Evolutionary conservation across 2,329 filamentous ascomycete genomes (phyloP), one percentile per base, ranked within the genome.

Genomic region (Fusarium ramigenum): DNA sequence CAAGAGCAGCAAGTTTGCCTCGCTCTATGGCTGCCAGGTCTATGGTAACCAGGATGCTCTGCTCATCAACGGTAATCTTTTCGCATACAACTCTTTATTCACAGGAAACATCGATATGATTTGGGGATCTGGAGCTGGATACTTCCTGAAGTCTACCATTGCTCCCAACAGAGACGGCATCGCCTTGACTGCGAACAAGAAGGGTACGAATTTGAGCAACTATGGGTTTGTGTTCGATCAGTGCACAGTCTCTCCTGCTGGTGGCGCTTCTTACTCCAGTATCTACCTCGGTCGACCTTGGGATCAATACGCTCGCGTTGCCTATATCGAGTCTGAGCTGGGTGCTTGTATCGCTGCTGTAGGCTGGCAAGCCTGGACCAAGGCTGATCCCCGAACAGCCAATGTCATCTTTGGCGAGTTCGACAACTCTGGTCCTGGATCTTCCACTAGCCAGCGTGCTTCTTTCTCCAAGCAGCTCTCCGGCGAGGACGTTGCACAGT

Each of bases 21-120:
- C 75, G 4, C 72, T 78, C 42, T 88, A 87, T 67, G 86, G 82
- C 19, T 83, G 84, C 69, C 78, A 81, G 14, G 80, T 87, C 28
- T 82, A 80, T 30, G 86, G 86, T 1, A 87, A 83, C 75, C 85
- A 88, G 70, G 86, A 88, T 72, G 87, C 86, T 5, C 75, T 88
- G 4, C 78, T 87, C n/a, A 84, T 85, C 21, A 82, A 77, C 32
- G 85, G 86, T 8, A 81, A 81, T 54, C 84, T 88, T 68, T 82
- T 87, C 43, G 87, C 87, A 64, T 82, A 82, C 28, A 78, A 78
- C 11, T 23, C 28, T 2, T 9, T 50, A 2, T n/a, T 87, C 43
- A 80, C 83, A 60, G 85, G 85, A n/a, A 85, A 84, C 4, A 87
- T 85, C 36, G 85, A 87, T 59, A 84, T 85, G 79, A 85, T 80